Evolutionary conservation across 2,329 filamentous ascomycete genomes (phyloP).

Genomic region (Bimuria novae-zelandiae): DNA sequence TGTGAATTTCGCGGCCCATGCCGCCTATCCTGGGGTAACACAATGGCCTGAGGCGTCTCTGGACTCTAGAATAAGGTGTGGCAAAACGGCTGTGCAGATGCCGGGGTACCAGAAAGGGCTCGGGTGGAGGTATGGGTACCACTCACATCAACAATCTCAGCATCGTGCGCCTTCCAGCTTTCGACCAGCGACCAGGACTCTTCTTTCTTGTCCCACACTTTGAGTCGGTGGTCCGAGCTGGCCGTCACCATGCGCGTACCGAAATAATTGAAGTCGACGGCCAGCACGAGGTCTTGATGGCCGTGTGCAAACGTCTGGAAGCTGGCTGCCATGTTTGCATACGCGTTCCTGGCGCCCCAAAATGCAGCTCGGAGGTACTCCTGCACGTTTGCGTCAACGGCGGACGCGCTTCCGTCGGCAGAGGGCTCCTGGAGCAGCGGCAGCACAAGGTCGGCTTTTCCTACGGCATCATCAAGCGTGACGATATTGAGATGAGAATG

Average conservation of each 20-base stretch:
- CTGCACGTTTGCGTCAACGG: conserved; percentile 31
- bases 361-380: conserved; percentile 35
- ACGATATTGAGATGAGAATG: conserved; percentile 41
- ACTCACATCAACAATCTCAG: conserved; percentile 83
- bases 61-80: conserved; percentile 13
- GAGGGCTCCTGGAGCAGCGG: conserved; percentile 43
- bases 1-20: not conserved
- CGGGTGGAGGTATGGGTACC: conserved; percentile 9
- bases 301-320: conserved; percentile 70
- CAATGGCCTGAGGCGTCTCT: not conserved
- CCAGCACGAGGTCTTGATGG: conserved; percentile 79
- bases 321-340: conserved; percentile 42
- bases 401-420: conserved; percentile 33
- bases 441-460: conserved; percentile 37
- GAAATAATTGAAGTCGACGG: conserved; percentile 88
- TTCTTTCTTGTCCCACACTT: conserved; percentile 83
- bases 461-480: conserved; percentile 35
- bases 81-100: conserved; percentile 24
- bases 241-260: conserved; percentile 90
- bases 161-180: conserved; percentile 87
- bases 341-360: conserved; percentile 34
- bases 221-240: conserved; percentile 89
- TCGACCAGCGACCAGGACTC: conserved; percentile 81
- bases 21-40: not conserved
- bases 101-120: conserved; percentile 19